Base-by-base conservation (phyloP, 139 green algal genomes). In the Coelastrella sp. region DNA sequence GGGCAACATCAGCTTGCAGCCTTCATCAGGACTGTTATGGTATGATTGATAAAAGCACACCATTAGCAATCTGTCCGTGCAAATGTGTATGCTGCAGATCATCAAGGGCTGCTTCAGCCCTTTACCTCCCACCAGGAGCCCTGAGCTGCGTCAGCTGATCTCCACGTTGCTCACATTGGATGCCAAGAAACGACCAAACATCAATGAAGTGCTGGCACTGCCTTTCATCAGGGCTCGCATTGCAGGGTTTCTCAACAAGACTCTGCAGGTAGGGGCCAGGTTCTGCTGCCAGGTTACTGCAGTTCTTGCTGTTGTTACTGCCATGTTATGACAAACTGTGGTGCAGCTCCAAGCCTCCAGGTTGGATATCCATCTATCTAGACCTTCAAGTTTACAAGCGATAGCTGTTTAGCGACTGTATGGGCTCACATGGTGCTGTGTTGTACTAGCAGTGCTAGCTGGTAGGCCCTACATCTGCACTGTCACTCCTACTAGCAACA, bases 151-250 rank as follows among this genome's bases (percentile, higher is more conserved):
- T 0, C 92, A 95, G 72, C 87, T 97, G 56, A 90, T 96, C 22
- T 90, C 91, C 73, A 78, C 56, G 56, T 95, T 97, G 91, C 89
- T 98, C 7, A 91, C 85, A 8, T 78, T 93, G 27, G 89, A 96
- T 66, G 60, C 24, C 65, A 24, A 86, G 24, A 94, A 92, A 73
- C 92, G 96, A 7, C 95, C 96, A 17, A 91, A 66, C 63, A 94
- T 96, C 82, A 96, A 96, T 78, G 87, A 96, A 60, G 92, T 97
- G 8, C 93, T 97, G 20, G 84, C 83, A 56, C 90, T 84, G n/a
- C 93, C 95, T 10, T 63, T 96, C 65, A 74, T 97, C 22, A 94
- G 95, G 82, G 87, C 84, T 7, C 90, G 93, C 84, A 95, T 96
- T 75, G 87, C 92, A 10, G 93, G 92, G 75, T 97, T 95, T 87